A percentile compares a stretch with the other conserved stretches of the same genome.
These are phyloP conservation scores for Blastobotrys persicus DNA, from an alignment of 1,139 yeast species.

Conservation along the genomic window DNA sequence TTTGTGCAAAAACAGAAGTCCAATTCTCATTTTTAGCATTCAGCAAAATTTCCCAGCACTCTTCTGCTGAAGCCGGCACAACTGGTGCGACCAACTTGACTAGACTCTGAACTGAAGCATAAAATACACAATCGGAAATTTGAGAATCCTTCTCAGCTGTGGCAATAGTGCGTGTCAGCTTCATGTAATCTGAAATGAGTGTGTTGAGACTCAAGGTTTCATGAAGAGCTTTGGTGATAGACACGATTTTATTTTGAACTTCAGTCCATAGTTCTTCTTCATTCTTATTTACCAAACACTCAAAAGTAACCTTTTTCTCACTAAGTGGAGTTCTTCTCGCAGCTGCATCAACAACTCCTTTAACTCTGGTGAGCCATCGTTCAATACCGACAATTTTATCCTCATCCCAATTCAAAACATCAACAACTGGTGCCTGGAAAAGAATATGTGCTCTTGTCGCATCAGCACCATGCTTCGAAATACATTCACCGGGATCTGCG, in stretches of 20 bases:
- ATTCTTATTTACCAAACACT: conserved; percentile 3
- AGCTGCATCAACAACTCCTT: conserved; percentile 32
- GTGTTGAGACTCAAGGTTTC: conserved; percentile 71
- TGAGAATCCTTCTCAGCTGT: conserved; percentile 41
- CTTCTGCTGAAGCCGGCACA: conserved; percentile 80
- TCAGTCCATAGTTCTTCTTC: conserved; percentile 50
- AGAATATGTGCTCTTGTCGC: conserved; percentile 89
- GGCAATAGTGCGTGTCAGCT: conserved; percentile 59
- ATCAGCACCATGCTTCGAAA: conserved; percentile 83
- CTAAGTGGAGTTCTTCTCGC: neutral
- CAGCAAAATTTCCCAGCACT: conserved; percentile 63
- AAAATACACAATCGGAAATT: conserved; percentile 37
- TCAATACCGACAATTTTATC: conserved; percentile 80
- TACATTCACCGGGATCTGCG: conserved; percentile 81
- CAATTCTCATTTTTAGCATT: conserved; percentile 36
- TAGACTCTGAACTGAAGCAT: conserved; percentile 52
- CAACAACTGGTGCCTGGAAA: conserved; percentile 89
- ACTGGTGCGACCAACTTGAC: conserved; percentile 66
- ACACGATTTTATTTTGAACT: conserved; percentile 48
- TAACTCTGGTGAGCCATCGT: conserved; percentile 74
- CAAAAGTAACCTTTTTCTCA: neutral
- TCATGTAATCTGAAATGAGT: conserved; percentile 86
- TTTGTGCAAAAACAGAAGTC: conserved; percentile 50
- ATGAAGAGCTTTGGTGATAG: conserved; percentile 59
- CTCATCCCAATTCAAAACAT: conserved; percentile 87